Evolutionary conservation across 106 monocot species (phyloP).

Genomic region (Phalaenopsis aphrodite): DNA sequence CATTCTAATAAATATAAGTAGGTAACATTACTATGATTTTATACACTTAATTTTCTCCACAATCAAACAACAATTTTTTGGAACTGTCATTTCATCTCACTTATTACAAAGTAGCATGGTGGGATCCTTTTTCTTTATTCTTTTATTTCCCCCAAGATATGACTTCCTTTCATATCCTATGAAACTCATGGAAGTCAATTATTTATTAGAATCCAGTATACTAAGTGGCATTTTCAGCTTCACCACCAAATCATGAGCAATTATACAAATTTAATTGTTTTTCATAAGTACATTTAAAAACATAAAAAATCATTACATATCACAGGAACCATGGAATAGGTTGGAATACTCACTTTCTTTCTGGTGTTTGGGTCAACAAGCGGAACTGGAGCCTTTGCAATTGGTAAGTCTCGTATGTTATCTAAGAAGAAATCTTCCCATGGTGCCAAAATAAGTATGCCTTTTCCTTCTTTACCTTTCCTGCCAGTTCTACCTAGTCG

Average conservation of each 20-base stretch:
- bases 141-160: not conserved
- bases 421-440: conserved; percentile 72
- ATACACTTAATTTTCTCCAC: not conserved
- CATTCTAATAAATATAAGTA: not conserved
- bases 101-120: no score
- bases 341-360: conserved; percentile 34
- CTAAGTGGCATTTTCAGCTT: not conserved
- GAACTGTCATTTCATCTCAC: not conserved
- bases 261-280: not conserved
- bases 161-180: no score
- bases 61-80: not conserved
- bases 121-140: no score
- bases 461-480: conserved; percentile 67
- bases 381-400: conserved; percentile 35
- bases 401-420: conserved; percentile 58
- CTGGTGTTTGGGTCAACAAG: conserved; percentile 41
- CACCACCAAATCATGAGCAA: not conserved
- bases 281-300: not conserved
- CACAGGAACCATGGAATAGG: not conserved
- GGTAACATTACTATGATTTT: not conserved
- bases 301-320: not conserved
- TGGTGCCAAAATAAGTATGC: conserved; percentile 66
- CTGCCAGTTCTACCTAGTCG: conserved; percentile 79
- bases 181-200: no score
- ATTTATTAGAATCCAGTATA: not conserved